Evolutionary conservation across 768 basidiomycete species (phyloP), one percentile per base, ranked within the genome.

Genomic region (Steccherinum ochraceum): DNA sequence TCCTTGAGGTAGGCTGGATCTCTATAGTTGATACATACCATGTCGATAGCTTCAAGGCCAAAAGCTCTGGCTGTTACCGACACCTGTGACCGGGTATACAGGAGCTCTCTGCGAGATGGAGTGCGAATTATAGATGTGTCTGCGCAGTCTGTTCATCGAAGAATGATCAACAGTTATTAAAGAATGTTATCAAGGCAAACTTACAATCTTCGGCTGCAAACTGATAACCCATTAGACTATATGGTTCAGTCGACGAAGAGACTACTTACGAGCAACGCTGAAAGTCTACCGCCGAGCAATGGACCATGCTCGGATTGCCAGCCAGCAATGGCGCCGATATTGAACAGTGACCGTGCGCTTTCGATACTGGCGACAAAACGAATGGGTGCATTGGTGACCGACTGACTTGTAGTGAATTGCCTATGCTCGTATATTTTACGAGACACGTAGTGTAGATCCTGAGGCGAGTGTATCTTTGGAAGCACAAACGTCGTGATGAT

Each of bases 151-250:
- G 46, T 20, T 16, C 26, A 35, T 46, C 11, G 42, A 7, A 12
- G 40, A 4, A 24, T 40, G 44, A 20, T 48, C 18, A 10, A 20
- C 39, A 49, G 24, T 40, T n/a, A n/a, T n/a, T n/a, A n/a, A n/a
- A n/a, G n/a, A n/a, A n/a, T n/a, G n/a, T n/a, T n/a, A 10, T 24
- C 13, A 5, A 27, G 18, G 25, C 20, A 48, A 30, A 61, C 77
- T 56, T 65, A 93, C 91, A 95, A 60, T 97, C 93, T 71, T 97
- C 93, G 19, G 93, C 90, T 2, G 90, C 93, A 64, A 96, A 97
- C 93, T 95, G 57, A 1, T 23, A 13, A 16, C 5, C 5, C 19
- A 24, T 11, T 42, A n/a, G n/a, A 5, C 46, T 18, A 40, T n/a
- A 10, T 12, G 11, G 4, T 23, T 19, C 19, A 7, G 35, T 40